phyloP scores from a whole-genome alignment of 2,329 filamentous ascomycete species.

The Pseudogymnoascus verrucosus region DNA sequence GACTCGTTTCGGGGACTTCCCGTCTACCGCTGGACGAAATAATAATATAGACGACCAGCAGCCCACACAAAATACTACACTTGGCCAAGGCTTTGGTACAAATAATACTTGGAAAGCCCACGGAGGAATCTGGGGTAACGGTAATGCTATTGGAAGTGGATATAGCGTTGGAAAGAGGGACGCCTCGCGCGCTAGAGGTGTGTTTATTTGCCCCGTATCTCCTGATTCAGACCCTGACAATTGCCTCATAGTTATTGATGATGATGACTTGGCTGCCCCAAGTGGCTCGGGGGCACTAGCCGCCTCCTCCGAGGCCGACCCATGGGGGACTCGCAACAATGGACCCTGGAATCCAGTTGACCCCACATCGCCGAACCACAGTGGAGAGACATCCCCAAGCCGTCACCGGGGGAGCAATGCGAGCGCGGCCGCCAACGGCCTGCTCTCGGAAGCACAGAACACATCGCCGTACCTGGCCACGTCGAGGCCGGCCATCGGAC shows the following conservation, averaged over 20 bases:
- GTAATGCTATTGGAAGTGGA: conserved; percentile 34
- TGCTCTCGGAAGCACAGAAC: conserved; percentile 35
- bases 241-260: conserved; percentile 29
- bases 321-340: conserved; percentile 45
- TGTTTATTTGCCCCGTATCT: conserved; percentile 19
- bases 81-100: conserved; percentile 36
- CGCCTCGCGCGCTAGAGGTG: conserved; percentile 41
- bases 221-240: conserved; percentile 19
- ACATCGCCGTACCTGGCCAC: conserved; percentile 39
- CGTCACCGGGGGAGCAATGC: conserved; percentile 43
- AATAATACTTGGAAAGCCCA: conserved; percentile 28
- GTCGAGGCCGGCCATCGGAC: conserved; percentile 39
- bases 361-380: conserved; percentile 33
- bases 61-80: conserved; percentile 30
- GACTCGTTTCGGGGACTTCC: conserved; percentile 33
- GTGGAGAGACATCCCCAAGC: conserved; percentile 50
- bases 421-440: conserved; percentile 25
- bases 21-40: conserved; percentile 23
- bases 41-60: conserved; percentile 25
- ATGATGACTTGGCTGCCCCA: conserved; percentile 42
- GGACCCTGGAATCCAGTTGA: conserved; percentile 53
- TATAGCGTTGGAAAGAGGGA: conserved; percentile 40
- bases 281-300: conserved; percentile 64
- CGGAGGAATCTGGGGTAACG: conserved; percentile 44
- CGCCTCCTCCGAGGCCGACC: conserved; percentile 59